Evolutionary conservation across 345 rosid species (phyloP).

Genomic region (Populus nigra): DNA sequence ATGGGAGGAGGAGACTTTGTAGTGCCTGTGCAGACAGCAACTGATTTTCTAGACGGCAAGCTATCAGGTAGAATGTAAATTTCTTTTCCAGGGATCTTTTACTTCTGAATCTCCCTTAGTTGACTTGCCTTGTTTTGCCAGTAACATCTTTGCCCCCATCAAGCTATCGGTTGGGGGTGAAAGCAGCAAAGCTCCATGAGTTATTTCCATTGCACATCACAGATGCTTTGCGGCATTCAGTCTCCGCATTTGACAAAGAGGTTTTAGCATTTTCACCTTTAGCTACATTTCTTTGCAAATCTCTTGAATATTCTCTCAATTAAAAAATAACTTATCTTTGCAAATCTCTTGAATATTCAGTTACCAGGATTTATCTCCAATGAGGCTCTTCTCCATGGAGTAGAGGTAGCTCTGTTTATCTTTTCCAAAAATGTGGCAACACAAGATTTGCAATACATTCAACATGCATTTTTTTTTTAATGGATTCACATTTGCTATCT

Average conservation of each 20-base stretch:
- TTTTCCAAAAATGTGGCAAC: not conserved
- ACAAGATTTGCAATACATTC: not conserved
- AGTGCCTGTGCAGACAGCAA: constrained; percentile 83
- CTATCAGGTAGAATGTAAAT: constrained; percentile 51
- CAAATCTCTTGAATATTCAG: constrained; percentile 40
- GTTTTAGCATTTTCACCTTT: constrained; percentile 23
- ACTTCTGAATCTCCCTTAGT: not conserved
- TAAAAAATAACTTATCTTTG: not conserved
- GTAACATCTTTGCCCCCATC: constrained; percentile 74
- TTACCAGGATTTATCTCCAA: constrained; percentile 83
- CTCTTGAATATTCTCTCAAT: not conserved
- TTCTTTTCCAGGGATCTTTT: not conserved
- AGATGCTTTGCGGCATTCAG: constrained; percentile 63
- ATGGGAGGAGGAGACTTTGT: constrained; percentile 87
- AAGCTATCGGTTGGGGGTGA: constrained; percentile 88
- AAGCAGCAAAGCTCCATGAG: constrained; percentile 77
- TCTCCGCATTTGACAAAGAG: constrained; percentile 77
- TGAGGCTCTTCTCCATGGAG: constrained; percentile 92
- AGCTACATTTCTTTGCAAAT: not conserved
- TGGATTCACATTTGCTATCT: not conserved
- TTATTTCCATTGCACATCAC: constrained; percentile 69
- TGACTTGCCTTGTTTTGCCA: constrained; percentile 37
- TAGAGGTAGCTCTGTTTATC: constrained; percentile 54
- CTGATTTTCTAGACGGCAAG: constrained; percentile 74
- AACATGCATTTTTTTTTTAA: not conserved